Evolutionary conservation across 495 filamentous ascomycete species (phyloP), one percentile per base, ranked within the genome.

Genomic region (Friedmanniomyces simplex): DNA sequence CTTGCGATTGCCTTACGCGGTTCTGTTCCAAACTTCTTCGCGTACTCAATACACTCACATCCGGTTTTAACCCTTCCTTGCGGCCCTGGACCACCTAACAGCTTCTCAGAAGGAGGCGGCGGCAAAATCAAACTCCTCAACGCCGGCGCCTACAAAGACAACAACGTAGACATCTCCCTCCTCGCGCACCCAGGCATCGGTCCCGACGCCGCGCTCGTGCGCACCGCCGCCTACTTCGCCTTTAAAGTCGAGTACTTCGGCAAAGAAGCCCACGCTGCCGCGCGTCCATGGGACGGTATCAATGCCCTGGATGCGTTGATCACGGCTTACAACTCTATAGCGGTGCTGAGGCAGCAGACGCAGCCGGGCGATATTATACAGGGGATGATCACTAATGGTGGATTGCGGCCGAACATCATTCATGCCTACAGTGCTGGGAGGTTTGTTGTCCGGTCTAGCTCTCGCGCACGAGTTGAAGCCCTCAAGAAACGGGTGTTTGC

Each of bases 51-150:
- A n/a, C n/a, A n/a, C 36, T 26, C 20, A 43, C 14, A n/a, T 13
- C 5, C 41, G 41, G 14, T n/a, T n/a, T n/a, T n/a, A n/a, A n/a
- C 4, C 16, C 20, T 3, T 43, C 41, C 41, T 4, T 32, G 28
- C 4, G 2, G 41, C 5, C 20, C 5, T 13, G 14, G 10, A 36
- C 25, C 25, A 36, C 5, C 49, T 52, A 25, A 36, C 20, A 2
- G 8, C 10, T 10, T 20, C 11, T 1, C 43, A 64, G 61, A 88
- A 71, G 79, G 78, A 18, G 82, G 82, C 12, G 83, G 83, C 8
- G 85, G 84, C 22, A 87, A 89, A 66, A 82, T 82, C 54, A 78
- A 77, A 43, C 73, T 87, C 8, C 73, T 87, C 28, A 66, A 84
- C 18, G 77, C 74, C 0, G 82, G 82, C 0, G 85, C 83, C 4